A percentile compares a stretch with the other conserved stretches of the same genome.
Evolutionary conservation across 2,329 filamentous ascomycete species (phyloP).

Genomic region (Nothopassalora personata): DNA sequence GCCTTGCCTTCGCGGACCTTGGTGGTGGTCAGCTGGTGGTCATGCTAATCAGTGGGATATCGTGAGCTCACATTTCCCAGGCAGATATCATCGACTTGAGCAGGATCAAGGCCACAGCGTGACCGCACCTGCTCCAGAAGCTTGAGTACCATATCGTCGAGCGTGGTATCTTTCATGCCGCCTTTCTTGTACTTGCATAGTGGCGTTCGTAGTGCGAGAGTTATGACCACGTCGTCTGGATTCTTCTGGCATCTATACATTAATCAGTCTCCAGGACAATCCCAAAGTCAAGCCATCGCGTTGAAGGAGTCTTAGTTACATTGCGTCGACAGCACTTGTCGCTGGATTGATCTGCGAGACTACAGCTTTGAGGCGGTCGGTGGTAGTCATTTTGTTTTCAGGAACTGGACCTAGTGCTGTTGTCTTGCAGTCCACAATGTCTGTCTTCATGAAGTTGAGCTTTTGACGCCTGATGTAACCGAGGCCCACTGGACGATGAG

Average conservation of each 20-base stretch:
- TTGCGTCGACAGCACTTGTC: slow-evolving; percentile 15
- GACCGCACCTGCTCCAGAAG: slow-evolving; percentile 60
- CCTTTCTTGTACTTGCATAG: slow-evolving; percentile 86
- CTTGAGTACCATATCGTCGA: slow-evolving; percentile 82
- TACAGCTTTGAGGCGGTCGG: slow-evolving; percentile 10
- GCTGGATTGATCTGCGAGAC: slow-evolving; percentile 14
- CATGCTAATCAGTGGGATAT: not conserved
- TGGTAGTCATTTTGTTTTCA: not conserved
- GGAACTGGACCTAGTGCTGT: not conserved
- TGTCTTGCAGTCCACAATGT: not conserved
- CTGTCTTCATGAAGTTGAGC: not conserved
- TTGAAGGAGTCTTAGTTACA: slow-evolving; percentile 8
- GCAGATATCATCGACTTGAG: slow-evolving; percentile 63
- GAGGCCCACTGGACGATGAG: not conserved
- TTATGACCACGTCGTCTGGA: slow-evolving; percentile 94
- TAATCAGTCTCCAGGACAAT: not conserved
- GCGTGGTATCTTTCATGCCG: slow-evolving; percentile 86
- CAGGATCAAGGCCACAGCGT: slow-evolving; percentile 30
- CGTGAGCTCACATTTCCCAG: slow-evolving; percentile 68
- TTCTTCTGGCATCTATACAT: slow-evolving; percentile 51
- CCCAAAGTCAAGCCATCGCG: not conserved
- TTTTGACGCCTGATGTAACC: not conserved
- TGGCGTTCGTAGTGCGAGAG: slow-evolving; percentile 81
- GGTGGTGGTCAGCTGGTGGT: not conserved
- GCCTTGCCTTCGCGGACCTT: slow-evolving; percentile 61